These are phyloP conservation scores for Russula brevipes DNA, from an alignment of 768 basidiomycete genomes.

Conservation along the genomic window DNA sequence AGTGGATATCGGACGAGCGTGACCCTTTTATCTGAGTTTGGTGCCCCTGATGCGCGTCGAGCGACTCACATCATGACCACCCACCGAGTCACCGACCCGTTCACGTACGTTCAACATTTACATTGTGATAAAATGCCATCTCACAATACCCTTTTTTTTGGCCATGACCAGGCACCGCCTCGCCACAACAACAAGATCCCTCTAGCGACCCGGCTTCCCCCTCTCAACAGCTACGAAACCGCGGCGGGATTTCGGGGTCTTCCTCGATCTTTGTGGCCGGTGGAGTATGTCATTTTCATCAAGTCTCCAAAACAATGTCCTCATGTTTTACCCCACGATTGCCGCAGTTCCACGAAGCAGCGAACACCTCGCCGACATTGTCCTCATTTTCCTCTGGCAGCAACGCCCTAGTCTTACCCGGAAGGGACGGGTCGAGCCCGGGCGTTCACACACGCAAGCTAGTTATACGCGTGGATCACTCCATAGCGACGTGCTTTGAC, in stretches of 20 bases:
- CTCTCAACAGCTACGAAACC: slow-evolving; percentile 5
- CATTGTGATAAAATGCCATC: neutral
- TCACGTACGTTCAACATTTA: slow-evolving; percentile 3
- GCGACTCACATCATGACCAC: neutral
- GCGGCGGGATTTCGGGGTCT: neutral
- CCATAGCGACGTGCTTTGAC: slow-evolving; percentile 70
- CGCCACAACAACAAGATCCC: neutral
- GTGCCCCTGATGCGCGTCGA: slow-evolving; percentile 11
- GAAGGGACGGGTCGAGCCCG: slow-evolving; percentile 1
- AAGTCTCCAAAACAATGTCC: neutral
- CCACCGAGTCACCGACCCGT: slow-evolving; percentile 4
- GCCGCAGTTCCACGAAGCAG: slow-evolving; percentile 15
- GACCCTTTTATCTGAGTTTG: slow-evolving; percentile 11
- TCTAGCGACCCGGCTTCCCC: neutral
- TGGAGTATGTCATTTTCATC: slow-evolving; percentile 8
- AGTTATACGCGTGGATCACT: slow-evolving; percentile 57
- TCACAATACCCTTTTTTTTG: neutral
- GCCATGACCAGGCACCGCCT: neutral
- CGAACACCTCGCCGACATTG: slow-evolving; percentile 17
- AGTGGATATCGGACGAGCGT: slow-evolving; percentile 15
- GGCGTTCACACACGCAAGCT: slow-evolving; percentile 35
- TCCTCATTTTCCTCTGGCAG: slow-evolving; percentile 18
- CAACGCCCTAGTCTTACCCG: neutral
- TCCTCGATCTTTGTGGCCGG: slow-evolving; percentile 15
- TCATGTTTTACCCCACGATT: neutral